These are phyloP conservation scores for Alisma plantagoaquatica DNA, from an alignment of 106 monocot species.

Conservation along the genomic window DNA sequence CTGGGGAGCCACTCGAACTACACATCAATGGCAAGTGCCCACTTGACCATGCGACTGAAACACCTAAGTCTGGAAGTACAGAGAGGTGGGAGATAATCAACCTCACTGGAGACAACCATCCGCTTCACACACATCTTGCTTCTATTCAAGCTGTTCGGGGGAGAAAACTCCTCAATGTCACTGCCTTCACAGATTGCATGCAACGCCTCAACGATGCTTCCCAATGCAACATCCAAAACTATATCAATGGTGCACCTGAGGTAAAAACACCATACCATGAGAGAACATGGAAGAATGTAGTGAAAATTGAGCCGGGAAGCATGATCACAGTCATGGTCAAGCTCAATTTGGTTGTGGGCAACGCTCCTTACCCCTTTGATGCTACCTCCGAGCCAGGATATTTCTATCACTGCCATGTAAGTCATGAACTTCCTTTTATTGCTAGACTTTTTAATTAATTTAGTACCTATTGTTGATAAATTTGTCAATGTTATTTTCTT, in stretches of 20 bases:
- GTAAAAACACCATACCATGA: not conserved
- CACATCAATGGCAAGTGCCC: not conserved
- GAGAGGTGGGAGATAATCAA: not conserved
- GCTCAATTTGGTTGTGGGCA: constrained; percentile 1
- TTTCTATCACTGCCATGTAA: constrained; percentile 87
- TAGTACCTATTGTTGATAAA: too few species aligned
- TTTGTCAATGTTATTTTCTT: too few species aligned
- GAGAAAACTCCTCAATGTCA: not conserved
- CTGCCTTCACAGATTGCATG: constrained; percentile 7
- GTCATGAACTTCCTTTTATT: too few species aligned
- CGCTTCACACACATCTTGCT: constrained; percentile 15
- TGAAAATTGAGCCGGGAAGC: constrained; percentile 8
- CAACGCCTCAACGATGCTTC: not conserved
- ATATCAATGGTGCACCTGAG: not conserved
- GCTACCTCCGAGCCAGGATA: constrained; percentile 64
- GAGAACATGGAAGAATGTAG: constrained; percentile 14
- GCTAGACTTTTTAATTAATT: too few species aligned
- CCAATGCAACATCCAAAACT: not conserved
- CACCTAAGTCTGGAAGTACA: not conserved
- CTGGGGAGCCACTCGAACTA: not conserved
- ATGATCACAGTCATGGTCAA: constrained; percentile 5
- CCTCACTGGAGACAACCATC: constrained; percentile 1
- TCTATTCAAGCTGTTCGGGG: not conserved
- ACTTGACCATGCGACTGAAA: not conserved
- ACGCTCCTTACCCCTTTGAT: constrained; percentile 36